A percentile compares a stretch with the other conserved stretches of the same genome.
Conservation (phyloP, 768 basidiomycete genomes). For the Paxillus rubicundulus region DNA sequence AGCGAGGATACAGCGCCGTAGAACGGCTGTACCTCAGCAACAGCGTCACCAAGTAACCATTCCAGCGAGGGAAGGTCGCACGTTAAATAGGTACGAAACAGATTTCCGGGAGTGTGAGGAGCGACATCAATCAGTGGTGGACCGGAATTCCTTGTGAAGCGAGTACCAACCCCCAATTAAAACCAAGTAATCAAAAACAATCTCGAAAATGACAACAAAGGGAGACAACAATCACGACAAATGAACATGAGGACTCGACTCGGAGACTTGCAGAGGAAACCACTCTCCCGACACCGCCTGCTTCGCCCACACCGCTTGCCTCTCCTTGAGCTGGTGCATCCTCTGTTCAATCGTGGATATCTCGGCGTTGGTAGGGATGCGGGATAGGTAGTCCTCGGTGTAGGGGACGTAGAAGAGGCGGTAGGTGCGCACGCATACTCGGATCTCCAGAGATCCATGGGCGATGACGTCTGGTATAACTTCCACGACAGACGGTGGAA, state of each 20-base stretch:
- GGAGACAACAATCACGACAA: neutral
- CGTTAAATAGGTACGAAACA: too few relatives aligned
- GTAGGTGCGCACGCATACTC: constrained; percentile 81
- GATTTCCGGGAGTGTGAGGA: too few relatives aligned
- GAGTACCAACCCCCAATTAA: neutral
- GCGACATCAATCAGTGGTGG: too few relatives aligned
- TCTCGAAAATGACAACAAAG: neutral
- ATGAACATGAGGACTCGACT: neutral
- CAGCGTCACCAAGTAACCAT: constrained; percentile 77
- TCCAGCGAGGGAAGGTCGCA: too few relatives aligned
- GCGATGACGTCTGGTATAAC: constrained; percentile 45
- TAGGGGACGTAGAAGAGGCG: constrained; percentile 74
- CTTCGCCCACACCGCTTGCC: constrained; percentile 25
- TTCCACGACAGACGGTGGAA: constrained; percentile 14
- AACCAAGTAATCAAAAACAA: neutral
- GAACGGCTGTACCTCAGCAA: constrained; percentile 75
- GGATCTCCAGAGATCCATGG: constrained; percentile 70
- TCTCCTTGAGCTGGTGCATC: constrained; percentile 9
- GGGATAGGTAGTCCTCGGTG: constrained; percentile 65
- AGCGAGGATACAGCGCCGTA: constrained; percentile 70
- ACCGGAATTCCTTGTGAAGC: neutral
- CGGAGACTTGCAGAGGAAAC: neutral
- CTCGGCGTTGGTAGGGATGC: constrained; percentile 41
- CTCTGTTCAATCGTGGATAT: constrained; percentile 25
- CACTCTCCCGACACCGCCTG: constrained; percentile 1